phyloP scores from a whole-genome alignment of 257 asterid species.

The Gentiana macrophylla region DNA sequence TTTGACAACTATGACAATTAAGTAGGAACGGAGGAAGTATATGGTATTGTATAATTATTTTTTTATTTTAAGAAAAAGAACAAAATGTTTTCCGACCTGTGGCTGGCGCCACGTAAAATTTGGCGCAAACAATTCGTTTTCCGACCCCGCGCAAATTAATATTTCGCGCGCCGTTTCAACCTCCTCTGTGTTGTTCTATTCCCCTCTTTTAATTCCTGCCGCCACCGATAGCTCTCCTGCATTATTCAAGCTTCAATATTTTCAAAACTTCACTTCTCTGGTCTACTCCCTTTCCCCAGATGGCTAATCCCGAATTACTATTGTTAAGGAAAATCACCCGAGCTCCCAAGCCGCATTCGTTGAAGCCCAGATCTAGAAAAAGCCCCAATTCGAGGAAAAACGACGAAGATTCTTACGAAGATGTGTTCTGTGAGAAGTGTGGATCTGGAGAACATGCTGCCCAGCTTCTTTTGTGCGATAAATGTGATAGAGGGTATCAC shows the following conservation, averaged over 20 bases:
- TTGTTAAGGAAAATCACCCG: slow-evolving; percentile 42
- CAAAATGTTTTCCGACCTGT: too few species aligned
- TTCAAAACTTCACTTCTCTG: not conserved
- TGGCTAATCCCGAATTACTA: slow-evolving; percentile 6
- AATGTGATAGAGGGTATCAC: slow-evolving; percentile 74
- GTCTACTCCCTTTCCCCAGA: not conserved
- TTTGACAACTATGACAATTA: too few species aligned
- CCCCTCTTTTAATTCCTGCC: not conserved
- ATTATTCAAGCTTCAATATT: not conserved
- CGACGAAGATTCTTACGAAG: slow-evolving; percentile 26
- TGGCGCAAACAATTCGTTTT: slow-evolving; percentile 18
- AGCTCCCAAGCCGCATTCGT: slow-evolving; percentile 40
- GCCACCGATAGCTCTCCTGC: not conserved
- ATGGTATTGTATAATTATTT: too few species aligned
- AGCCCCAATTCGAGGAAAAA: slow-evolving; percentile 17
- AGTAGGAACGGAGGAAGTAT: too few species aligned
- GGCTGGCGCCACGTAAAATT: not conserved
- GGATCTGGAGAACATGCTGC: slow-evolving; percentile 55
- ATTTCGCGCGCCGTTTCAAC: not conserved
- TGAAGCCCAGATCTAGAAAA: slow-evolving; percentile 14
- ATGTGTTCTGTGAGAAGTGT: slow-evolving; percentile 55
- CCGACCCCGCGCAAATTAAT: slow-evolving; percentile 12
- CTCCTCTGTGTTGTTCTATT: not conserved
- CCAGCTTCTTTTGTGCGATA: slow-evolving; percentile 75
- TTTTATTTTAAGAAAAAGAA: too few species aligned